Evolutionary conservation across 176 grass and related monocot species (phyloP), one percentile per base, ranked within the genome.

Genomic region (Carex littledalei): DNA sequence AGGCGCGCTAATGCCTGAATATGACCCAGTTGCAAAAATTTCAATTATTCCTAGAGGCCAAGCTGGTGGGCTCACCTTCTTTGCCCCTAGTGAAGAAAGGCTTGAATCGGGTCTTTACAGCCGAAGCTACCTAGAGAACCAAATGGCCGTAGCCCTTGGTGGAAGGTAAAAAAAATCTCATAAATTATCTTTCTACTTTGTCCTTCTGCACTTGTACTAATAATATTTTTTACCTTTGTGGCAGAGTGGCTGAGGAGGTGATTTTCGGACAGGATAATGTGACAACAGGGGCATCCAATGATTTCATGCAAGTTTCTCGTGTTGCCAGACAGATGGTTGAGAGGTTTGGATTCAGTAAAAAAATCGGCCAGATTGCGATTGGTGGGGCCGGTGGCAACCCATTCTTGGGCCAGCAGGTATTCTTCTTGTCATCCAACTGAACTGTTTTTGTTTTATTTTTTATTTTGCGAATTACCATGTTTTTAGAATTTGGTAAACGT

Each of bases 261-360:
- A 99, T 99, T 58, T 99, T 99, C 87, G 96, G 96, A 47, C 39
- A 76, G 66, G 90, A 99, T 68, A 99, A 99, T 26, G 96, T 99
- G 68, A 99, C 93, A 35, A 99, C 96, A 21, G 96, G 93, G 71
- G 96, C 96, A 67, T 98, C 96, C 34, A 98, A 93, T 1, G 96
- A 98, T 54, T 98, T 98, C 49, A 98, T 94, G 93, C 96, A 99
- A 74, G 96, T 99, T 37, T 99, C 93, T 34, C 89, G 96, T 39
- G 96, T 99, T 5, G 96, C 96, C 58, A 94, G 96, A 67, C 96
- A 99, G 86, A 99, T 99, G 96, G 96, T 99, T 3, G 96, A 99
- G 86, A 88, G 96, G 82, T 95, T 99, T 85, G 96, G 96, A 34
- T 99, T 95, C 87, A 99, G 96, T 77, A 99, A 99, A 74, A 99